Evolutionary conservation across 2,329 filamentous ascomycete genomes (phyloP), one percentile per base, ranked within the genome.

Genomic region (Aureobasidium sp.): DNA sequence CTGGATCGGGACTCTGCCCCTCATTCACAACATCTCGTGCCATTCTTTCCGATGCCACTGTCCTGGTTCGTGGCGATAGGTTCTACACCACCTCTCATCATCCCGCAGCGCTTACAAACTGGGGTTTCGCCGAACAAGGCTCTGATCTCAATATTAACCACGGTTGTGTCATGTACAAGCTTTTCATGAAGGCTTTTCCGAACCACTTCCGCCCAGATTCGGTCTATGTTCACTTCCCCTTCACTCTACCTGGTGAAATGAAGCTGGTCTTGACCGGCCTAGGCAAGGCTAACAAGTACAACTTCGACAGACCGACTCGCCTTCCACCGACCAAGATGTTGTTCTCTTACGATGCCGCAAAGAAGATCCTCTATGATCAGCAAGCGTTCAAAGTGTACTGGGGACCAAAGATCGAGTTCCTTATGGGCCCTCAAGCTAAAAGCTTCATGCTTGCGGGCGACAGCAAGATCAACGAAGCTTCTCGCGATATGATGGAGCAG

Each of bases 1-100:
- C 83, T 0, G 82, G 83, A 2, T 79, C 77, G 58, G 82, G 82
- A 21, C 76, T 83, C 25, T 78, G 77, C 58, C 78, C 77, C 0
- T 79, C 78, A 0, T 84, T 80, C 67, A 82, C 82, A 0, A 77
- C 82, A 8, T 80, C 79, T 1, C 76, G 80, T 49, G 81, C 82
- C 42, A 78, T 86, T 10, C 73, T 86, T 25, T 83, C 82, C 1
- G 84, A 86, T 65, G 84, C 84, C 4, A 77, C 85, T 2, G 79
- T 80, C 0, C 75, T 86, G 10, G 82, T 86, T 3, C 78, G 84
- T 8, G 80, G 79, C 0, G 84, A 86, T 66, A 75, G 83, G 5
- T 86, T 86, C 73, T 81, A 82, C 67, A 85, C 83, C 2, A 70
- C 71, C 32, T 70, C 71, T 10, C 75, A 72, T 63, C 74, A 71